Evolutionary conservation across 2,329 filamentous ascomycete species (phyloP), one percentile per base, ranked within the genome.

Genomic region (Pseudogymnoascus sp.): DNA sequence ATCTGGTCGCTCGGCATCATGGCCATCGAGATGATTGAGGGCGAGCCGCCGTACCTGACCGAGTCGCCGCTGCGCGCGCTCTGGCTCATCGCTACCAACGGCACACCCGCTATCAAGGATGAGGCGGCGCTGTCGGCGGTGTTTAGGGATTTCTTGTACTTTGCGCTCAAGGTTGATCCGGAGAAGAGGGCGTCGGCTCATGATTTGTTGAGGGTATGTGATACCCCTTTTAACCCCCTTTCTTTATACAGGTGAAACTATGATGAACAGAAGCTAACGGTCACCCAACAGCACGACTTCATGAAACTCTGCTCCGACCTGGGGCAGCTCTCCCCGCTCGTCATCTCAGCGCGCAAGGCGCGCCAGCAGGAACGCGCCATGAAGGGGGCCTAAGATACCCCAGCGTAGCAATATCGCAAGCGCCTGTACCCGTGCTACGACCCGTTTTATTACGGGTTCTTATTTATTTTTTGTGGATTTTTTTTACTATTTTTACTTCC

Each of bases 11-110:
- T 99, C 48, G 94, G 94, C 63, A 99, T 99, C 77, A 97, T 99
- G 94, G 92, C 94, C 6, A 97, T 99, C 71, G 94, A 99, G 76
- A 99, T 99, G 94, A 96, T 99, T 67, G 94, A 97, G 77, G 94
- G 93, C 73, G 94, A 97, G 74, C 94, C 94, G 10, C 94, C 94
- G 25, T 99, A 97, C 73, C 81, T 99, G 63, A 97, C 92, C 39
- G 94, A 99, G 74, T 95, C 91, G 37, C 94, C 94, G 4, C 81
- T 99, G 25, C 87, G 93, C 64, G 94, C 94, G 1, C 81, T 99
- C 37, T 99, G 94, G 82, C 78, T 99, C 69, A 99, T 99, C 74
- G 94, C 94, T 61, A 97, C 94, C 35, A 96, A 96, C 72, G 94
- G 94, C 58, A 97, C 94, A 13, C 94, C 94, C 1, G 82, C 87